Evolutionary conservation across 1,284 basidiomycete species (phyloP), one percentile per base, ranked within the genome.

Genomic region (Paramarasmius palmivorus): DNA sequence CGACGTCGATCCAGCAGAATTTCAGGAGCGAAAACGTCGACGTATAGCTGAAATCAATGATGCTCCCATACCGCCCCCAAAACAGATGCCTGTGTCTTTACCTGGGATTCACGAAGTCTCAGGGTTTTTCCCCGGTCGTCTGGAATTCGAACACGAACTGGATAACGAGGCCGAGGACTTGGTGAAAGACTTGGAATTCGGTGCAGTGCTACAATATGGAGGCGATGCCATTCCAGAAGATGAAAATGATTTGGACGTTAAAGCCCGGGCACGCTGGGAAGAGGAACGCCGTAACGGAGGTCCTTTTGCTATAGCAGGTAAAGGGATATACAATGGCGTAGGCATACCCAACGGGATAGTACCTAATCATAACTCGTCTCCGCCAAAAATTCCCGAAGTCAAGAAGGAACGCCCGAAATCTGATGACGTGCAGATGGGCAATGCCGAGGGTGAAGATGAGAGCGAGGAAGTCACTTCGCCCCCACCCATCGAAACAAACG

Each of bases 181-280:
- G 1, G 90, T 98, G 60, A 99, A 98, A 72, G 95, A 99, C 66
- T 80, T 99, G 61, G 95, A 98, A 68, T 98, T 98, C 64, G 96
- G 94, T 2, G 74, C 93, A 9, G 93, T 94, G 55, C 79, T 85
- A 36, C 81, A 87, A 44, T 97, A 85, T 67, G 95, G 92, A 3
- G 96, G 96, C 1, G 93, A 92, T 63, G 76, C 87, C 65, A 92
- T 92, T 40, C 76, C 81, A 17, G 88, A 86, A 64, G 92, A 89
- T 65, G 82, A 85, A 61, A 79, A 83, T 57, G 88, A 90, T 61
- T 68, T 74, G 4, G 89, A 91, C 60, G 84, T 90, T 39, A 79
- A 80, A 53, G 86, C 80, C 15, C 77, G 90, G 29, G 68, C 73
- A n/a, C 83, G 83, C 55, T 84, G 87, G 79, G 73, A 82, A 57